Evolutionary conservation across 208 protist genomes (phyloP).

Genomic region (Leptomonas pyrrhocoris): DNA sequence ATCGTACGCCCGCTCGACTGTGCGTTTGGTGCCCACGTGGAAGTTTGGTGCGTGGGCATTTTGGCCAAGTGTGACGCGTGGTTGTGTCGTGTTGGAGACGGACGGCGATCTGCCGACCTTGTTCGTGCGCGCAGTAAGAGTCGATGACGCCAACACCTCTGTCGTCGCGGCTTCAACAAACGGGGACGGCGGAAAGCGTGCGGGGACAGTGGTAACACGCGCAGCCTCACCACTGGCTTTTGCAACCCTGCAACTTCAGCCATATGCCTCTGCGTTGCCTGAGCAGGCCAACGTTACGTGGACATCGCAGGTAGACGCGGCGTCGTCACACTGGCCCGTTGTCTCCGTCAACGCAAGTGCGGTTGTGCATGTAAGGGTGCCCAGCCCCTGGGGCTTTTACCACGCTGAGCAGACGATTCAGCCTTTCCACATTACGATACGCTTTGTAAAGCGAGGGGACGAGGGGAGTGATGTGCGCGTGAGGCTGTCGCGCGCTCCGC

Average conservation of each 20-base stretch:
- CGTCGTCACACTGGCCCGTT: not conserved
- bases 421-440: not conserved
- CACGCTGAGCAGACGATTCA: not conserved
- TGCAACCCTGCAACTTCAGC: constrained; percentile 1
- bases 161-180: not conserved
- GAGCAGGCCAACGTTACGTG: not conserved
- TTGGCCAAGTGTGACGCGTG: constrained; percentile 4
- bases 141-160: not conserved
- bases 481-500: not conserved
- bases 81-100: not conserved
- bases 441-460: not conserved
- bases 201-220: no score
- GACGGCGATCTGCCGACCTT: not conserved
- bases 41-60: not conserved
- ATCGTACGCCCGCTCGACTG: not conserved
- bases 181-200: no score
- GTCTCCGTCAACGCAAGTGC: not conserved
- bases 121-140: not conserved
- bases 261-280: not conserved
- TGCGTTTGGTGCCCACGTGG: not conserved
- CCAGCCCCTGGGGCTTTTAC: constrained; percentile 3
- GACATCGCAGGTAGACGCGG: not conserved
- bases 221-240: no score
- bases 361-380: not conserved
- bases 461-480: not conserved